A percentile compares a stretch with the other conserved stretches of the same genome.
phyloP scores from a whole-genome alignment of 306 rosid genomes.

The Cercis canadensis region DNA sequence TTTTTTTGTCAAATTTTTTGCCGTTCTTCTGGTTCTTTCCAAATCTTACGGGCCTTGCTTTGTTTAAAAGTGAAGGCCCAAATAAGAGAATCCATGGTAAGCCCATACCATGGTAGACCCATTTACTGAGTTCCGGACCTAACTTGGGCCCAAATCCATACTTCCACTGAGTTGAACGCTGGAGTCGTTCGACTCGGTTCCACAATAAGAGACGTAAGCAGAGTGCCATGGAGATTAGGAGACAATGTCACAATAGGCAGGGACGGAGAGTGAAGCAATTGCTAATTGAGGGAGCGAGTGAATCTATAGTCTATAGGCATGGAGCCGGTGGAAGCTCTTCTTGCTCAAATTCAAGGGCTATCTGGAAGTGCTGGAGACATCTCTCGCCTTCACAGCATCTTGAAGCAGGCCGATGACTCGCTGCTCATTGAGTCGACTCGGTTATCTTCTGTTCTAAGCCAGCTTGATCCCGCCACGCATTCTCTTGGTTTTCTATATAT shows the following conservation, averaged over 20 bases:
- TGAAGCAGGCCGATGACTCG: slow-evolving; percentile 69
- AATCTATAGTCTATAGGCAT: slow-evolving; percentile 14
- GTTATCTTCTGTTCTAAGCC: slow-evolving; percentile 54
- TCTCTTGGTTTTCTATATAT: slow-evolving; percentile 81
- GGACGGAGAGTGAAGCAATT: slow-evolving; percentile 1
- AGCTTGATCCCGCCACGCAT: slow-evolving; percentile 72
- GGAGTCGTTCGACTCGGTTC: neutral
- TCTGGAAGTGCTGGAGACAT: slow-evolving; percentile 63
- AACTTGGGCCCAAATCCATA: too few species aligned
- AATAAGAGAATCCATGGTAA: too few species aligned
- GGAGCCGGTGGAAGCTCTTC: slow-evolving; percentile 52
- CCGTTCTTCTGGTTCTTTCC: too few species aligned
- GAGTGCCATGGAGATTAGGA: neutral
- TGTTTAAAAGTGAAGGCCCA: too few species aligned
- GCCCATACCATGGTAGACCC: too few species aligned
- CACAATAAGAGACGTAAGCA: neutral
- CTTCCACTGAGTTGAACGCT: neutral
- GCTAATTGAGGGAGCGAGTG: neutral
- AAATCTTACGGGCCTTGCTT: neutral
- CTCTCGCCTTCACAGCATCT: slow-evolving; percentile 64
- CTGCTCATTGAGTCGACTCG: slow-evolving; percentile 66
- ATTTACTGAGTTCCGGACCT: too few species aligned
- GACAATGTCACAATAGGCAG: neutral
- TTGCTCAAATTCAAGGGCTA: slow-evolving; percentile 70
- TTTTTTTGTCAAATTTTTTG: too few species aligned